Evolutionary conservation across 352 stramenopile genomes (phyloP), one percentile per base, ranked within the genome.

Genomic region (Phytopythium montanum): DNA sequence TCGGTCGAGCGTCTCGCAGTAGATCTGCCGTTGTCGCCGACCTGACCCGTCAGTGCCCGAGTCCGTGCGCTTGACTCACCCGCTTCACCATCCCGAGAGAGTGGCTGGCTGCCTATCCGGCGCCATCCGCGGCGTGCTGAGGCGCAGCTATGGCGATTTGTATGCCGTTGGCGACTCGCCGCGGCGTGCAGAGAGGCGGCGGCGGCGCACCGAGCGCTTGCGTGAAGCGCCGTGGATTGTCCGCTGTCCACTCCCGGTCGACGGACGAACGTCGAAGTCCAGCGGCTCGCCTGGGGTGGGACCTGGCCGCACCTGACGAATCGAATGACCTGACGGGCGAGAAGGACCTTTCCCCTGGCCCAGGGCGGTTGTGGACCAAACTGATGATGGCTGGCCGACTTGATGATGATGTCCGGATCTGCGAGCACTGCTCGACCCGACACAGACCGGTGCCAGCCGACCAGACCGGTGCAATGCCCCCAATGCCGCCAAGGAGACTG

Each of bases 261-360:
- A 34, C 23, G 45, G 31, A 50, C 16, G 36, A 42, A 42, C 36
- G 36, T 42, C 42, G 26, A 36, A 53, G 5, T 51, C 8, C 44
- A 51, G 38, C 14, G 19, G 25, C 23, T 14, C 2, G 1, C 23
- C 21, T 18, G 39, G 52, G 23, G 52, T 58, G 52, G 52, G 52
- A 58, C 36, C 8, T 2, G 3, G 4, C 29, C 51, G 21, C 8
- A 23, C 8, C 34, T 56, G 51, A 31, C 51, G 51, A 8, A 44
- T 31, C 34, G 10, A 33, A 31, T 36, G 34, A 36, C 31, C 51
- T 56, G 51, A 46, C 52, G 23, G 23, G 31, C 51, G 21, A 48
- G 52, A 49, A 59, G 53, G 53, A 59, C 53, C 53, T 59, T 57
- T 28, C 38, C 34, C 49, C 48, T 12, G 48, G 39, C 48, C 12